A percentile compares a stretch with the other conserved stretches of the same genome.
These are phyloP conservation scores for Maudiozyma serrabonitensis DNA, from an alignment of 805 yeast genomes.

Conservation along the genomic window DNA sequence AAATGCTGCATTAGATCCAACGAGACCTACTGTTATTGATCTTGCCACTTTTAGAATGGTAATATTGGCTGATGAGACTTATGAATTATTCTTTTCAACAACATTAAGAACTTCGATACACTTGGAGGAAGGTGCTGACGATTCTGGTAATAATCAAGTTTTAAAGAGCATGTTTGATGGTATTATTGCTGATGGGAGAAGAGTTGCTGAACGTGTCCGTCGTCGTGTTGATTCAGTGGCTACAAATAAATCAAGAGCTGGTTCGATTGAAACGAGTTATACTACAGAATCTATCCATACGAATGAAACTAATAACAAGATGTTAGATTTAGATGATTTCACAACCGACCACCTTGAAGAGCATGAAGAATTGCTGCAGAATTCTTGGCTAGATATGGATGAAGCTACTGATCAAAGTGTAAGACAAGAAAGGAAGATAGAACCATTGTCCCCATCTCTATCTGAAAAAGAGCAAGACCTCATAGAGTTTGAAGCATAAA, in stretches of 20 bases:
- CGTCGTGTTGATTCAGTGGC: conserved; percentile 77
- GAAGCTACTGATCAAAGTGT: conserved; percentile 9
- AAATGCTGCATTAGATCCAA: conserved; percentile 77
- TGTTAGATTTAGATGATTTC: conserved; percentile 27
- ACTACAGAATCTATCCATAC: conserved; percentile 1
- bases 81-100: conserved; percentile 70
- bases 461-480: conserved; percentile 10
- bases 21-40: conserved; percentile 61
- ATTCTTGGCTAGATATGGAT: conserved; percentile 23
- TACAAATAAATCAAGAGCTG: conserved; percentile 11
- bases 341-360: conserved; percentile 22
- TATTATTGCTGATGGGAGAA: conserved; percentile 80
- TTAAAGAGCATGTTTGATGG: conserved; percentile 86
- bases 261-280: conserved; percentile 12
- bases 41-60: conserved; percentile 93
- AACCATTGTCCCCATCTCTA: conserved; percentile 6
- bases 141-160: conserved; percentile 40
- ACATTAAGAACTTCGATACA: conserved; percentile 63
- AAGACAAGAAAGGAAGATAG: conserved; percentile 11
- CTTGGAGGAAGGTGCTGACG: conserved; percentile 43
- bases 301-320: conserved; percentile 12
- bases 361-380: conserved; percentile 20
- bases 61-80: conserved; percentile 83
- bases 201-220: conserved; percentile 83
- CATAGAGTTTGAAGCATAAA: conserved; percentile 27